Conservation (phyloP, 2,329 filamentous ascomycete species). For the Dactylonectria estremocensis region DNA sequence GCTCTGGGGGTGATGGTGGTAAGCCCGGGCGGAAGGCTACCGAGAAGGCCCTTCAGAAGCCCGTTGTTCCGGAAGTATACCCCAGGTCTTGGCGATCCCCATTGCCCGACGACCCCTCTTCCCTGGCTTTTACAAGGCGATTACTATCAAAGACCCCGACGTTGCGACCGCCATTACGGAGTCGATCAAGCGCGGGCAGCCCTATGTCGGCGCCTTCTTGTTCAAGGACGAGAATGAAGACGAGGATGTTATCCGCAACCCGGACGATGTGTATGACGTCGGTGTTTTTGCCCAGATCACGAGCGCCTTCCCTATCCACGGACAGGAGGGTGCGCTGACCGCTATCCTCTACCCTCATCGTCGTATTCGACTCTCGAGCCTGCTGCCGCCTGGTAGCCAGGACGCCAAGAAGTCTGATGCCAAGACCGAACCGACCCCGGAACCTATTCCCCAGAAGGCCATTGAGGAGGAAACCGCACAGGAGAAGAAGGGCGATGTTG, state of each 20-base stretch:
- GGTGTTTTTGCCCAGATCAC: slow-evolving; percentile 99
- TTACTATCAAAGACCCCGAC: slow-evolving; percentile 94
- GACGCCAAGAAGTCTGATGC: slow-evolving; percentile 67
- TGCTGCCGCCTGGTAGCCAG: slow-evolving; percentile 78
- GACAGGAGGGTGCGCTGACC: slow-evolving; percentile 88
- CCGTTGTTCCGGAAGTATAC: slow-evolving; percentile 93
- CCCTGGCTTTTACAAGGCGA: slow-evolving; percentile 98
- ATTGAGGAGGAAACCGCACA: slow-evolving; percentile 66
- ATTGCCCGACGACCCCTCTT: slow-evolving; percentile 95
- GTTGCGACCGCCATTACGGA: slow-evolving; percentile 94
- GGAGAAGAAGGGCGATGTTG: slow-evolving; percentile 92
- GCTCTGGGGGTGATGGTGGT: slow-evolving; percentile 72
- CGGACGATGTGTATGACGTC: slow-evolving; percentile 93
- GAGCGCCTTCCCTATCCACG: slow-evolving; percentile 91
- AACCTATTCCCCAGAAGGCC: slow-evolving; percentile 71
- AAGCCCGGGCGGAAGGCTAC: slow-evolving; percentile 79
- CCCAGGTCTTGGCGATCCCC: slow-evolving; percentile 96
- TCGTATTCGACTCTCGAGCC: slow-evolving; percentile 88
- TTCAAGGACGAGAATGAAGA: slow-evolving; percentile 97
- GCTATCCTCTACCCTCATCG: slow-evolving; percentile 97
- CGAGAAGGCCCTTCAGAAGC: slow-evolving; percentile 88
- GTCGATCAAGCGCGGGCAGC: slow-evolving; percentile 96
- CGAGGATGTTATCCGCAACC: slow-evolving; percentile 91
- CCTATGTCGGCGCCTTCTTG: slow-evolving; percentile 96
- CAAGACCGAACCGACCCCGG: slow-evolving; percentile 67